Conservation (phyloP, 1,284 basidiomycete genomes). For the Papiliotrema laurentii region DNA sequence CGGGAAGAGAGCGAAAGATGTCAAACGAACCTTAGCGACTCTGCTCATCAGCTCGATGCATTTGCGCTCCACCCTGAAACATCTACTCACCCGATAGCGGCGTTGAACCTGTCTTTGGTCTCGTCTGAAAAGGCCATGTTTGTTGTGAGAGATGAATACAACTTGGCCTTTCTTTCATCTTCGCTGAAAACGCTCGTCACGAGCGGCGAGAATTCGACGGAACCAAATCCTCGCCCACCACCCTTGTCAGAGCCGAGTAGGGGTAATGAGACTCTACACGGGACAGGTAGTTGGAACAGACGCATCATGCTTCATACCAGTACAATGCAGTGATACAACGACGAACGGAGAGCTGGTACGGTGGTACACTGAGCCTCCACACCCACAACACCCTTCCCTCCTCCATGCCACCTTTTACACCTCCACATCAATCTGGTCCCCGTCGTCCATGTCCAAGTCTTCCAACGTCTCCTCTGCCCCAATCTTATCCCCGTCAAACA, state of each 20-base stretch:
- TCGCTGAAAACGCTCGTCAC: too few species aligned
- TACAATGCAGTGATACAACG: too few species aligned
- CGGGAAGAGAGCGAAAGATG: background rate
- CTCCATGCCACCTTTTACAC: background rate
- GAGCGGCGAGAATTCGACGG: too few species aligned
- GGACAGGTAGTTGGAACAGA: too few species aligned
- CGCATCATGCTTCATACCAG: too few species aligned
- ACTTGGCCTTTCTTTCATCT: too few species aligned
- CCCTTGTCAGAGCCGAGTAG: too few species aligned
- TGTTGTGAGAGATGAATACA: too few species aligned
- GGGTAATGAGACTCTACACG: too few species aligned
- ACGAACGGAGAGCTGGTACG: too few species aligned
- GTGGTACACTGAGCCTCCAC: background rate
- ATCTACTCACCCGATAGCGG: slow-evolving; percentile 40
- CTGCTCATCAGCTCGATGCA: slow-evolving; percentile 4
- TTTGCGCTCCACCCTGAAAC: too few species aligned
- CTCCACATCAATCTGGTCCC: slow-evolving; percentile 27
- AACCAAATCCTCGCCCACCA: too few species aligned
- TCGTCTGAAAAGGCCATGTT: slow-evolving; percentile 49
- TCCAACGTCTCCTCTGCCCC: slow-evolving; percentile 10
- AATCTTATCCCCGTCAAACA: slow-evolving; percentile 28
- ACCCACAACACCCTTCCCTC: background rate
- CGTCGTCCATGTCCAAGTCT: slow-evolving; percentile 28
- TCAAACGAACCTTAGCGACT: slow-evolving; percentile 33
- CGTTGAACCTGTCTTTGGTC: slow-evolving; percentile 48